These are phyloP conservation scores for Ceratobasidium sp. DNA, from an alignment of 1,284 basidiomycete species.

Conservation along the genomic window DNA sequence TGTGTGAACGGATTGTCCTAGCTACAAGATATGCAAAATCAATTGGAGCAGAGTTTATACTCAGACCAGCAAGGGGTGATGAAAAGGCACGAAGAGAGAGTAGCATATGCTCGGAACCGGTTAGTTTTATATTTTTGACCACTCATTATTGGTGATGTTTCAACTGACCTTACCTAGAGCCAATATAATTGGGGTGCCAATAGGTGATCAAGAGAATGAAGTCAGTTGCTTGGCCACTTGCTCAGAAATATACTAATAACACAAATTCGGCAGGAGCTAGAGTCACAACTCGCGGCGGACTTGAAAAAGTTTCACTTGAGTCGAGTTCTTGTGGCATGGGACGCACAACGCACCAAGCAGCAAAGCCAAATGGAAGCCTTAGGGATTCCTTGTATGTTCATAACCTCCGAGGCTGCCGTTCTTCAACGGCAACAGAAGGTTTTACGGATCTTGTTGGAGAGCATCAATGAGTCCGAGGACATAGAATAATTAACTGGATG, in stretches of 20 bases:
- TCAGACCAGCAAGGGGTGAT: constrained; percentile 26
- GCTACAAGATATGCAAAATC: constrained; percentile 72
- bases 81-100: constrained; percentile 28
- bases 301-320: constrained; percentile 71
- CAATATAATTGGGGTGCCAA: constrained; percentile 25
- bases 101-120: constrained; percentile 22
- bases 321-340: constrained; percentile 75
- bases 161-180: not conserved
- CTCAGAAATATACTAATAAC: not conserved
- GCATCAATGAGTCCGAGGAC: constrained; percentile 36
- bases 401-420: constrained; percentile 60
- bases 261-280: constrained; percentile 51
- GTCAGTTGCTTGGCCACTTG: not conserved
- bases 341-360: constrained; percentile 72
- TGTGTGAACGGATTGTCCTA: constrained; percentile 45
- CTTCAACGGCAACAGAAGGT: constrained; percentile 57
- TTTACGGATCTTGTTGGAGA: constrained; percentile 33
- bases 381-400: constrained; percentile 75
- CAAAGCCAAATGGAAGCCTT: constrained; percentile 68
- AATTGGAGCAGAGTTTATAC: constrained; percentile 65
- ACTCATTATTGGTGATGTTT: not conserved
- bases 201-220: constrained; percentile 21
- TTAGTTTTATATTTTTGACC: not conserved
- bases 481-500: not conserved
- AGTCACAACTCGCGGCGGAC: constrained; percentile 57